phyloP scores from a whole-genome alignment of 179 eudicot genomes.

The Sideroxylon spinosum region DNA sequence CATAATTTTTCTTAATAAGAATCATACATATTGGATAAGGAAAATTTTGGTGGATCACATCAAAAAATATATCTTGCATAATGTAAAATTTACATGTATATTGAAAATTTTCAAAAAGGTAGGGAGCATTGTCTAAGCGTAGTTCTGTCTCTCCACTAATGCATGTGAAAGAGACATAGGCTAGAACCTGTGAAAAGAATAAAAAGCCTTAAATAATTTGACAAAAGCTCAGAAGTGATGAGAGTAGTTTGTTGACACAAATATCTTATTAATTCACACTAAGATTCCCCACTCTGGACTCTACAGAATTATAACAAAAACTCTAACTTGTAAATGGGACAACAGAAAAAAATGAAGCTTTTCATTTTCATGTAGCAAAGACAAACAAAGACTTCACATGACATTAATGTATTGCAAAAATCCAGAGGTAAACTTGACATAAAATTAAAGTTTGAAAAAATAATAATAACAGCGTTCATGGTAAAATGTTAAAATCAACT shows the following conservation, averaged over 20 bases:
- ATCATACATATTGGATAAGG: too few species aligned
- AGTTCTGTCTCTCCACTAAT: too few species aligned
- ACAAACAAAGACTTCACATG: neutral
- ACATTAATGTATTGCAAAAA: neutral
- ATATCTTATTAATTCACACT: neutral
- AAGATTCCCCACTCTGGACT: neutral
- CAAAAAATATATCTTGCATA: neutral
- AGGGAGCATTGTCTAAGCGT: too few species aligned
- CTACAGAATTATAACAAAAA: neutral
- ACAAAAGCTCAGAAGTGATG: neutral
- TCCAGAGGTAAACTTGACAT: neutral
- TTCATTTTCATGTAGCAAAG: neutral
- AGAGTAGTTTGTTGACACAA: neutral
- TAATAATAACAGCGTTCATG: neutral
- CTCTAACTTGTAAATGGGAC: neutral
- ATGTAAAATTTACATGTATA: neutral
- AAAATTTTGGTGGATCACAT: too few species aligned
- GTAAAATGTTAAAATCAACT: neutral
- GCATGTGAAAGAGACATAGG: neutral
- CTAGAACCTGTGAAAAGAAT: neutral
- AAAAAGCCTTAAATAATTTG: neutral
- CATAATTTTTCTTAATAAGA: too few species aligned
- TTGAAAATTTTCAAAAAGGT: too few species aligned
- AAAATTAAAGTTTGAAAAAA: neutral
- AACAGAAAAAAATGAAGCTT: neutral